Base-by-base conservation (phyloP, 2,329 filamentous ascomycete species). In the Fusarium equiseti region DNA sequence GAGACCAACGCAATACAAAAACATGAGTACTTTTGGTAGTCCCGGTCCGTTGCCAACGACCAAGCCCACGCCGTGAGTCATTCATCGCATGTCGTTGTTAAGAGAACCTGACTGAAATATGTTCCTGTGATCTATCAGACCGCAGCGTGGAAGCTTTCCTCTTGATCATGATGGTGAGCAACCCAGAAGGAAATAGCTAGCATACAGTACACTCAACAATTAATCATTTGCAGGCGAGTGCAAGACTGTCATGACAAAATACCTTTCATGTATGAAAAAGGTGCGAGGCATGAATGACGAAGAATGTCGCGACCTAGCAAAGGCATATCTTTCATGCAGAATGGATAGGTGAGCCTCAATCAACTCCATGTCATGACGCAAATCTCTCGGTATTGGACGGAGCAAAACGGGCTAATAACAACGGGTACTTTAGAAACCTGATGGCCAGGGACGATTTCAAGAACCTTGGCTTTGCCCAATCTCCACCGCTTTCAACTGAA, bases 371-470 rank as follows among this genome's bases (percentile, higher is more conserved):
- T 62, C 62, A 59, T 74, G 61, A 74, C 54, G 59, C 51, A 68
- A 59, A 31, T 49, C 43, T 66, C 16, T 69, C 63, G 61, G 32
- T 53, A 26, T 43, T 26, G n/a, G 24, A 53, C 50, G 50, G 62
- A 63, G 63, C 27, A 66, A 64, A 58, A 51, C 68, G 56, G 68
- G 61, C 72, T 73, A 53, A 72, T 60, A 38, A 45, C 49, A 38
- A 40, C 54, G 50, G 49, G 11, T 70, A 50, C 50, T 50, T 42
- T 59, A 94, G 94, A 73, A 98, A 98, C 78, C 84, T 99, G 32
- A 99, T 99, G 96, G 95, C 95, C 10, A 93, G 89, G 73, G 96
- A 99, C 77, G 93, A 97, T 64, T 96, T 98, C 81, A 94, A 92
- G 81, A 99, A 99, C 77, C 84, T 99, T 43, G 96, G 96, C 0